phyloP scores from a whole-genome alignment of 805 yeast species.

The Kurtzmaniella fragi region DNA sequence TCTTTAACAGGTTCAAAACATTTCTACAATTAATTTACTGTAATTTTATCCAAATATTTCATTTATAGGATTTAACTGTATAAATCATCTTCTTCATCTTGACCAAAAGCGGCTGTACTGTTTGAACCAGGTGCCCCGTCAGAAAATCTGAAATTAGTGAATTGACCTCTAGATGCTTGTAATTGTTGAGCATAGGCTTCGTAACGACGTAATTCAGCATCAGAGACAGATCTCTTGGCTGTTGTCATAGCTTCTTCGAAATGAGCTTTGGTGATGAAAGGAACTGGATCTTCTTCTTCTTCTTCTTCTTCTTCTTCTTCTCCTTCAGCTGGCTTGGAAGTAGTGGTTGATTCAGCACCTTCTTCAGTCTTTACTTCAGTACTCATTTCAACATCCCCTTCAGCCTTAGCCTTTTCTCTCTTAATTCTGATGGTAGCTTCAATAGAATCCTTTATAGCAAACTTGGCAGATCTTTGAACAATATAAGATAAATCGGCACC shows the following conservation, averaged over 20 bases:
- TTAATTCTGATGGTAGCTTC: constrained; percentile 55
- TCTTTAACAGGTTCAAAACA: no score
- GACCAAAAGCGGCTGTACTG: constrained; percentile 23
- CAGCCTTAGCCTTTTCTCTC: constrained; percentile 29
- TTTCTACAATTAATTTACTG: no score
- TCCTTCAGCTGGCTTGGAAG: constrained; percentile 23
- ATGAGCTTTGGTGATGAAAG: constrained; percentile 88
- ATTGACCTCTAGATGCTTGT: constrained; percentile 93
- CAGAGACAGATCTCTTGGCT: constrained; percentile 95
- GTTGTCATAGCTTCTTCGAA: constrained; percentile 99
- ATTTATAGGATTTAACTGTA: constrained; percentile 1
- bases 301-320: constrained; percentile 51
- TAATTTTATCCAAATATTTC: no score
- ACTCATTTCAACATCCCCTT: constrained; percentile 48
- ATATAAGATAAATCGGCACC: constrained; percentile 98
- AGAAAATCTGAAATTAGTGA: constrained; percentile 82
- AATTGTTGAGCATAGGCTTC: constrained; percentile 97
- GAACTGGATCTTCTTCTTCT: constrained; percentile 89
- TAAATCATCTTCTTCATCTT: constrained; percentile 18
- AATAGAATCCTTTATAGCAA: constrained; percentile 95
- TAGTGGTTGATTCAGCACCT: constrained; percentile 16
- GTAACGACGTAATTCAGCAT: constrained; percentile 95
- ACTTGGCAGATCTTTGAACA: constrained; percentile 98
- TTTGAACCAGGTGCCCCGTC: constrained; percentile 33
- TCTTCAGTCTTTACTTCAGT: constrained; percentile 12